Percentiles rank a stretch among this genome's conserved stretches.
These are phyloP conservation scores for Metrosideros polymorpha DNA, from an alignment of 441 rosid species.

Conservation along the genomic window DNA sequence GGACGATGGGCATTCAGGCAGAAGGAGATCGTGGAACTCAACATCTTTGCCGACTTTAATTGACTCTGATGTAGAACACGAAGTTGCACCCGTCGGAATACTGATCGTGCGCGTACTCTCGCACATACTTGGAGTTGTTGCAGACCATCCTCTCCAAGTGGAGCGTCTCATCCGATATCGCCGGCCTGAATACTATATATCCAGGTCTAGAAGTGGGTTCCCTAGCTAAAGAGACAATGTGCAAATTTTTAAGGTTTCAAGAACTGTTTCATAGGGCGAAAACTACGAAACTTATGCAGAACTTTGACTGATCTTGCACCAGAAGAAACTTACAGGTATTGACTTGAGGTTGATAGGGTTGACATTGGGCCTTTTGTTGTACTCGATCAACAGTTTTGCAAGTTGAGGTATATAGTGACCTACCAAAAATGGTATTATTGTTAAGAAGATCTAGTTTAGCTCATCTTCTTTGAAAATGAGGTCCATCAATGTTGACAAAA, in stretches of 20 bases:
- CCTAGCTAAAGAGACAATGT: slow-evolving; percentile 16
- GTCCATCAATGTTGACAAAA: background rate
- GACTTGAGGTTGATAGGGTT: slow-evolving; percentile 21
- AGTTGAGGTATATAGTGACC: slow-evolving; percentile 30
- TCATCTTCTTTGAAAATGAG: background rate
- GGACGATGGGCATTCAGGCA: slow-evolving; percentile 4
- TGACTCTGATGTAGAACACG: slow-evolving; percentile 8
- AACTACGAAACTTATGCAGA: background rate
- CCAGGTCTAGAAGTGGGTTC: slow-evolving; percentile 29
- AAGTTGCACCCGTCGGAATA: slow-evolving; percentile 16
- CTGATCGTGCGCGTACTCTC: background rate
- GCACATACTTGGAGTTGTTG: slow-evolving; percentile 16
- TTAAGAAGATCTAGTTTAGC: background rate
- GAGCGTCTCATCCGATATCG: slow-evolving; percentile 25
- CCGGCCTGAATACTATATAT: slow-evolving; percentile 16
- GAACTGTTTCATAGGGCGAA: background rate
- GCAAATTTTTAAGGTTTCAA: background rate
- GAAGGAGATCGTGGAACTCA: slow-evolving; percentile 12
- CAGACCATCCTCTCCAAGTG: slow-evolving; percentile 18
- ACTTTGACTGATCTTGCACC: background rate
- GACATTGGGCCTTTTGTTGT: slow-evolving; percentile 14
- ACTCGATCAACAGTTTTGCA: slow-evolving; percentile 18
- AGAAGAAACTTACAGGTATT: slow-evolving; percentile 12
- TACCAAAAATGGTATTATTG: background rate
- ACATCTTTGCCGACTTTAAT: slow-evolving; percentile 5